These are phyloP conservation scores for Cladosporium sp. DNA, from an alignment of 2,329 filamentous ascomycete species.

Conservation along the genomic window DNA sequence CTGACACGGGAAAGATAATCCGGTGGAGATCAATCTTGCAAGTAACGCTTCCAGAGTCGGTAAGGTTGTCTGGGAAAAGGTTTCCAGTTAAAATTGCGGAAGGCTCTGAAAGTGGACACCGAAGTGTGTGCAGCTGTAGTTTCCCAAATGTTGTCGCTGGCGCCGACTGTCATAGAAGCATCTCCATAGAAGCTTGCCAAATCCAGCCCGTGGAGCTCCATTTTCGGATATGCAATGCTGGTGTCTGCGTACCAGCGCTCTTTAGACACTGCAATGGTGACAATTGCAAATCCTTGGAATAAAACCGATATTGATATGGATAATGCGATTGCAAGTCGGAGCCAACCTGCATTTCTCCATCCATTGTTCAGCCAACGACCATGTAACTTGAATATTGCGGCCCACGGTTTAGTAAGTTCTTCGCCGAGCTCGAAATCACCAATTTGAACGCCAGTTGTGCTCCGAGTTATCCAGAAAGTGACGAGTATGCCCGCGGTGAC, in stretches of 20 bases:
- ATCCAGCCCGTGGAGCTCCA: too few species aligned
- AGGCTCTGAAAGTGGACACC: too few species aligned
- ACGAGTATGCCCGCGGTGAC: not conserved
- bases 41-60: not conserved
- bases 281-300: not conserved
- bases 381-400: not conserved
- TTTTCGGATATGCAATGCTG: too few species aligned
- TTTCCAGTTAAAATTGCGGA: too few species aligned
- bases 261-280: not conserved
- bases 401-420: not conserved
- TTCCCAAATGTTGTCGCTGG: too few species aligned
- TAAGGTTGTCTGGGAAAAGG: too few species aligned
- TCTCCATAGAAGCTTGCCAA: too few species aligned
- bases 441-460: not conserved
- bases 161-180: too few species aligned
- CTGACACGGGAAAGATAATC: not conserved
- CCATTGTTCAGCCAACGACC: not conserved
- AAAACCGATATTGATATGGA: not conserved
- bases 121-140: too few species aligned
- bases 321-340: not conserved
- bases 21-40: not conserved
- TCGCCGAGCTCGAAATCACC: not conserved
- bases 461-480: not conserved
- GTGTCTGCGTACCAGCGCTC: not conserved
- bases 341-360: not conserved